Conservation (phyloP, 495 filamentous ascomycete genomes). For the Xylaria nigripes region DNA sequence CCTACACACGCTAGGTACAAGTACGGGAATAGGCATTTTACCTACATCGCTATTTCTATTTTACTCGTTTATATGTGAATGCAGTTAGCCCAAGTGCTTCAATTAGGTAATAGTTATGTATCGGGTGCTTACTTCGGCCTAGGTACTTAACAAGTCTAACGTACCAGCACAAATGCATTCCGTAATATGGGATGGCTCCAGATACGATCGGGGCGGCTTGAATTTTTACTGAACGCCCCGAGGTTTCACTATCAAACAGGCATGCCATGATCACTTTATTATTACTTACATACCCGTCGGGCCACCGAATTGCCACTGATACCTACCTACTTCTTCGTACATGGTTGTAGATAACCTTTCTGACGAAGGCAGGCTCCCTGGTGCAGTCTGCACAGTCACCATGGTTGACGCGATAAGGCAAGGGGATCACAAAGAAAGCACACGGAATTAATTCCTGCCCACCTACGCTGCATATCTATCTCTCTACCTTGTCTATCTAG, state of each 20-base stretch:
- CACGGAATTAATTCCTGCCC: not conserved
- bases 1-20: no score
- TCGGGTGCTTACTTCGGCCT: no score
- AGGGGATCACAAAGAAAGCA: not conserved
- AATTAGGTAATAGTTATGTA: not conserved
- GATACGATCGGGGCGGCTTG: not conserved
- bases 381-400: not conserved
- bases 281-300: constrained; percentile 4
- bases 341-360: not conserved
- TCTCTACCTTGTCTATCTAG: no score
- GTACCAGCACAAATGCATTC: not conserved
- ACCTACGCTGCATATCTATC: not conserved
- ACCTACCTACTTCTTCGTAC: not conserved
- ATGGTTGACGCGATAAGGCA: constrained; percentile 9
- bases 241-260: constrained; percentile 1
- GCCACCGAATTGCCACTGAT: constrained; percentile 1
- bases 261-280: not conserved
- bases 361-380: constrained; percentile 9
- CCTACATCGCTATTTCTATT: no score
- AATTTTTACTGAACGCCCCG: not conserved
- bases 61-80: not conserved
- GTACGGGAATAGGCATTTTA: no score
- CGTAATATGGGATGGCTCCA: not conserved
- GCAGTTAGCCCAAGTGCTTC: not conserved
- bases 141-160: no score